Conservation (phyloP, 345 rosid genomes). For the thale cress (Arabidopsis thaliana) region DNA sequence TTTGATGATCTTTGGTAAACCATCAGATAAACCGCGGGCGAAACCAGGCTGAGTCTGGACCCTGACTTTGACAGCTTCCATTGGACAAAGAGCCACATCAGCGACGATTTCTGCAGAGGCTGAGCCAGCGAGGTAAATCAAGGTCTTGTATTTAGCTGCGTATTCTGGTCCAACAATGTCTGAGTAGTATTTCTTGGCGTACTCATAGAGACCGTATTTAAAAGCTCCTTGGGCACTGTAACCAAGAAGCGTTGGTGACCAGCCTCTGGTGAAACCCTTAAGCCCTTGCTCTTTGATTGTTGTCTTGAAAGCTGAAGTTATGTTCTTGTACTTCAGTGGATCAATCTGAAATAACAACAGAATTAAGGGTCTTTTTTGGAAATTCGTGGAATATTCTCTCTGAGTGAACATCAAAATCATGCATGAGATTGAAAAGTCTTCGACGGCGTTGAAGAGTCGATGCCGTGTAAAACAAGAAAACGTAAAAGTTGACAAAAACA, state of each 20-base stretch:
- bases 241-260: constrained; percentile 93
- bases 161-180: constrained; percentile 92
- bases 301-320: constrained; percentile 74
- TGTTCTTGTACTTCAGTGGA: constrained; percentile 83
- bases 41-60: constrained; percentile 98
- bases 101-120: constrained; percentile 95
- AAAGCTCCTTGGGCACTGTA: constrained; percentile 98
- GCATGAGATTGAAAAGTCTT: constrained; percentile 6
- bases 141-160: constrained; percentile 84
- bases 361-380: background rate
- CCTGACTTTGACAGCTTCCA: constrained; percentile 96
- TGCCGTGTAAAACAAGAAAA: constrained; percentile 30
- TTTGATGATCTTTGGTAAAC: constrained; percentile 81
- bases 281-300: constrained; percentile 86
- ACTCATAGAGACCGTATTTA: constrained; percentile 87
- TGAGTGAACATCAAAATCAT: constrained; percentile 1
- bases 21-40: constrained; percentile 90
- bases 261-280: constrained; percentile 81
- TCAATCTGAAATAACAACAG: constrained; percentile 62
- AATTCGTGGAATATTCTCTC: constrained; percentile 3
- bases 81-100: constrained; percentile 90
- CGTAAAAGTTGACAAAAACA: background rate
- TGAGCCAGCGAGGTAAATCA: constrained; percentile 92
- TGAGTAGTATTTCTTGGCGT: constrained; percentile 89
- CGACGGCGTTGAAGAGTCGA: constrained; percentile 12